phyloP scores from a whole-genome alignment of 2,329 filamentous ascomycete genomes.

The Colletotrichum tofieldiae region DNA sequence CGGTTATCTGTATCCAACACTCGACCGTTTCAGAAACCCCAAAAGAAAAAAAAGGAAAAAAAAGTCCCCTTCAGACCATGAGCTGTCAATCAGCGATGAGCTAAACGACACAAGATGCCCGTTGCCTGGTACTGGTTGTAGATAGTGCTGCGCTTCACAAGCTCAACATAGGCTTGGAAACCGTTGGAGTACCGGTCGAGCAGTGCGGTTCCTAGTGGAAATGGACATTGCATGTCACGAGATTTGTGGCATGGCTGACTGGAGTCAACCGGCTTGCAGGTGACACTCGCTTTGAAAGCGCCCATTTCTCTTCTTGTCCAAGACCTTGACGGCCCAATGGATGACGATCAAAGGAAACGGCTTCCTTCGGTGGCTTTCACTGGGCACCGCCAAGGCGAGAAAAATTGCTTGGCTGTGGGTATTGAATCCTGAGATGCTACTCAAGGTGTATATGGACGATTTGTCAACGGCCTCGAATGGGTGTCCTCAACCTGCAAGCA shows the following conservation, averaged over 20 bases:
- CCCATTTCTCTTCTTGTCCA: constrained; percentile 17
- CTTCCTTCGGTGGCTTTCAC: constrained; percentile 9
- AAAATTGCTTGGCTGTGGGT: constrained; percentile 13
- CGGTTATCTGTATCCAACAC: not conserved
- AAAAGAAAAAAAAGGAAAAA: not conserved
- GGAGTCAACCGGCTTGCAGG: constrained; percentile 8
- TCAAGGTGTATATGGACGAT: not conserved
- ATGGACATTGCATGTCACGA: constrained; percentile 1
- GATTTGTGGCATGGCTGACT: too few relatives aligned
- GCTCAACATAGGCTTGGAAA: not conserved
- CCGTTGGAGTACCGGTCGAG: constrained; percentile 6
- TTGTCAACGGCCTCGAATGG: not conserved
- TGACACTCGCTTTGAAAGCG: constrained; percentile 19
- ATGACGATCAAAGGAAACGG: constrained; percentile 2
- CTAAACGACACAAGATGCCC: constrained; percentile 4
- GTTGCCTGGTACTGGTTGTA: not conserved
- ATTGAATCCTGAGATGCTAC: not conserved
- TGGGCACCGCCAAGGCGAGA: constrained; percentile 1
- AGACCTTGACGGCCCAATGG: constrained; percentile 18
- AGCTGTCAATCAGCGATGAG: constrained; percentile 7
- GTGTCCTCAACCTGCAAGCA: not conserved
- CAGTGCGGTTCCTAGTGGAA: not conserved
- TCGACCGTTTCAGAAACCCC: not conserved
- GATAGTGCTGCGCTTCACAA: constrained; percentile 5
- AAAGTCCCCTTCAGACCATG: not conserved